These are phyloP conservation scores for Candida maris DNA, from an alignment of 805 yeast species.

Conservation along the genomic window DNA sequence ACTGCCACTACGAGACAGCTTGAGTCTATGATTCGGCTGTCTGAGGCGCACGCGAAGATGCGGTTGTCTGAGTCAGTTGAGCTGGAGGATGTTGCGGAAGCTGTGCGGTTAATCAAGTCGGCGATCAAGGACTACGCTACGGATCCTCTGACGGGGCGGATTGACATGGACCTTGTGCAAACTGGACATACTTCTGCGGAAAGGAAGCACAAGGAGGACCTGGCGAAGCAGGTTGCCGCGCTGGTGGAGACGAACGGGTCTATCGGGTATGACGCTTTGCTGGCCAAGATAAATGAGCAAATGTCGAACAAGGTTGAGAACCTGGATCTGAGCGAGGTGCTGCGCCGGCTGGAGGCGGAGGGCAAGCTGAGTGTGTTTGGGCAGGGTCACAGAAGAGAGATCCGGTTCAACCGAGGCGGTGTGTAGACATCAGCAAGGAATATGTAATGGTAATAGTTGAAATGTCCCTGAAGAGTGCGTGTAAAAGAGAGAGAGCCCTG, in stretches of 20 bases:
- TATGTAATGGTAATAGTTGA: too few relatives aligned
- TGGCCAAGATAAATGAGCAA: conserved; percentile 62
- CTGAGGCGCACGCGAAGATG: conserved; percentile 98
- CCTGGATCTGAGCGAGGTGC: conserved; percentile 61
- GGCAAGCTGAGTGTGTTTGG: conserved; percentile 67
- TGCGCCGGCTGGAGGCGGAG: conserved; percentile 67
- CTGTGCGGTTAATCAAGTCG: conserved; percentile 85
- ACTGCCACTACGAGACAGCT: conserved; percentile 98
- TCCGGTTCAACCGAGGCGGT: conserved; percentile 29
- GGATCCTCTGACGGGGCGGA: conserved; percentile 94
- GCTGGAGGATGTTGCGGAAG: conserved; percentile 82
- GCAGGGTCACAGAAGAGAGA: conserved; percentile 64
- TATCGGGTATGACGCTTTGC: conserved; percentile 56
- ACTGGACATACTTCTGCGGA: conserved; percentile 92
- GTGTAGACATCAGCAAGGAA: background rate
- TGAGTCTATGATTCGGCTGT: conserved; percentile 89
- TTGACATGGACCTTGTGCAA: conserved; percentile 95
- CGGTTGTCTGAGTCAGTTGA: conserved; percentile 70
- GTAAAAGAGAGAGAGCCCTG: too few relatives aligned
- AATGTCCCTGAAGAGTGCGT: too few relatives aligned
- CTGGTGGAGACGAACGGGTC: conserved; percentile 49
- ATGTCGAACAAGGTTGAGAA: conserved; percentile 64
- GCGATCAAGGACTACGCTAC: conserved; percentile 98
- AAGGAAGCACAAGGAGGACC: conserved; percentile 70
- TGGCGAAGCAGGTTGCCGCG: conserved; percentile 55